These are phyloP conservation scores for Alternaria sp. DNA, from an alignment of 2,329 filamentous ascomycete genomes.

Conservation along the genomic window DNA sequence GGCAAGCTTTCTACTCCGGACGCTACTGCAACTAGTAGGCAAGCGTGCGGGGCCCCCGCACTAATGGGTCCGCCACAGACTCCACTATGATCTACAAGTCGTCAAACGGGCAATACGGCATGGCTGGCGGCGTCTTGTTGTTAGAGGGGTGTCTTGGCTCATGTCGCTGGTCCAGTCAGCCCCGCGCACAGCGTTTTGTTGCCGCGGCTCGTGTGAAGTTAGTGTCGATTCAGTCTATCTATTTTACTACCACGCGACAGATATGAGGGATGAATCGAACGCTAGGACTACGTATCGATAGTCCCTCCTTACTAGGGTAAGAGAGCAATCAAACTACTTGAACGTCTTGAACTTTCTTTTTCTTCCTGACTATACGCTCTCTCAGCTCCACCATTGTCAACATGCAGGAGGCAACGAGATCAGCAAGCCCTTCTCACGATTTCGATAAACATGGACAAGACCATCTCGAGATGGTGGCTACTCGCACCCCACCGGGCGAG, in stretches of 20 bases:
- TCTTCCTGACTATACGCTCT: conserved; percentile 1
- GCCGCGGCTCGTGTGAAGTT: conserved; percentile 21
- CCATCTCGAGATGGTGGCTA: conserved; percentile 27
- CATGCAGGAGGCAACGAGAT: conserved; percentile 17
- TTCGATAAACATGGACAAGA: conserved; percentile 19
- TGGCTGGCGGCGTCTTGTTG: conserved; percentile 2
- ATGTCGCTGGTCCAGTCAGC: conserved; percentile 5
- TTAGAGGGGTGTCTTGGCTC: conserved; percentile 4
- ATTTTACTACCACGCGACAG: background rate
- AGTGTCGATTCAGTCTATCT: conserved; percentile 2
- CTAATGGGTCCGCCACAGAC: conserved; percentile 8
- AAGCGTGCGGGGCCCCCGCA: conserved; percentile 21
- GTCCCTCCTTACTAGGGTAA: conserved; percentile 5
- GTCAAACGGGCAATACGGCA: conserved; percentile 6
- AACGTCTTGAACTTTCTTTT: conserved; percentile 6
- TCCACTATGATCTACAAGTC: conserved; percentile 10
- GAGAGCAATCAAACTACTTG: conserved; percentile 11
- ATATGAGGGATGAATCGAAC: background rate
- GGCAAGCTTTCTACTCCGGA: conserved; percentile 2
- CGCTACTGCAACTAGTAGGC: conserved; percentile 1
- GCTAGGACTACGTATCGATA: conserved; percentile 7
- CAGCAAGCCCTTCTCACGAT: conserved; percentile 15
- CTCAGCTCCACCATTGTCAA: conserved; percentile 5
- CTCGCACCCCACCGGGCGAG: conserved; percentile 30
- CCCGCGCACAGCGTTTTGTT: conserved; percentile 7